Conservation (phyloP, 2,329 filamentous ascomycete genomes). For the Lachnellula arida region DNA sequence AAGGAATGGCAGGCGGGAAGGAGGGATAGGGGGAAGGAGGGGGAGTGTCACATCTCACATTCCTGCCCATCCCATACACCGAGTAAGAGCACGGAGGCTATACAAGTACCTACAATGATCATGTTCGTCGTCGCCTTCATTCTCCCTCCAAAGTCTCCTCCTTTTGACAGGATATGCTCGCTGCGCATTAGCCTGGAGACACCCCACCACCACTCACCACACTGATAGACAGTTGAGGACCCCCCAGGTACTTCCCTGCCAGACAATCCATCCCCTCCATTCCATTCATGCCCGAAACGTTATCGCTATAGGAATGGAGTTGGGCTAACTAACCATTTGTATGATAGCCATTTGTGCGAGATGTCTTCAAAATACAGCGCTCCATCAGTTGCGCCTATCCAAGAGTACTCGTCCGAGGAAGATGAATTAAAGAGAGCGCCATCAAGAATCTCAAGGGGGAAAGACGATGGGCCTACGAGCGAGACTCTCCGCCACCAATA, state of each 20-base stretch:
- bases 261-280: conserved; percentile 2
- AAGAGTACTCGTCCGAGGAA: conserved; percentile 26
- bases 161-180: conserved; percentile 10
- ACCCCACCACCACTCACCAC: conserved; percentile 8
- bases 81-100: conserved; percentile 6
- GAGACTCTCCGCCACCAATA: conserved; percentile 12
- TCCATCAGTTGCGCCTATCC: conserved; percentile 26
- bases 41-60: not conserved
- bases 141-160: not conserved
- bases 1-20: not conserved
- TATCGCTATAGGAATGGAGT: too few species aligned
- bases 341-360: not conserved
- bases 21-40: too few species aligned
- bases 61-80: conserved; percentile 8
- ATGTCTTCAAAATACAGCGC: conserved; percentile 28
- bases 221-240: conserved; percentile 15
- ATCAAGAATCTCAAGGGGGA: conserved; percentile 4
- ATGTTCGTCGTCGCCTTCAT: conserved; percentile 14
- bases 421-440: conserved; percentile 23
- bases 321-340: too few species aligned
- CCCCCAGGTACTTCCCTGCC: conserved; percentile 20
- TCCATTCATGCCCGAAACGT: not conserved
- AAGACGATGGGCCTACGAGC: conserved; percentile 9
- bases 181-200: conserved; percentile 16
- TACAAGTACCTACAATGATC: conserved; percentile 3